Conservation (phyloP, 768 basidiomycete genomes). For the Amyloporia xantha region DNA sequence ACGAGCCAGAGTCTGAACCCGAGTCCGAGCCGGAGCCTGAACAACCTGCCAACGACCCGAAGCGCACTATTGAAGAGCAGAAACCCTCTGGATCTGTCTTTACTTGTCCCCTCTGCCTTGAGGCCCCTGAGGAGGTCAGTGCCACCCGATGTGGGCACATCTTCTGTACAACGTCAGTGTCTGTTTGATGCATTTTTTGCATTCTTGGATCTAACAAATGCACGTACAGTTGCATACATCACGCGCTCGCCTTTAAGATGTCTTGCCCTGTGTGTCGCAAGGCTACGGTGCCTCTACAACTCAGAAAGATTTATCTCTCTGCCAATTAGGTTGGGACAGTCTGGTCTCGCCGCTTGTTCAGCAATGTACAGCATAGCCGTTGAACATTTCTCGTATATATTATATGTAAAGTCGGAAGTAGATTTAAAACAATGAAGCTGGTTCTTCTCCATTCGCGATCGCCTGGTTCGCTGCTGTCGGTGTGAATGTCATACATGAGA, state of each 20-base stretch:
- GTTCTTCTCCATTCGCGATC: neutral
- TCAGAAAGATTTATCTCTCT: slow-evolving; percentile 13
- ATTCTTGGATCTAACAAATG: neutral
- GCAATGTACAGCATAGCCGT: neutral
- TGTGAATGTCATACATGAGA: too few relatives aligned
- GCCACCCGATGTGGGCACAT: slow-evolving; percentile 27
- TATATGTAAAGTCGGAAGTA: too few relatives aligned
- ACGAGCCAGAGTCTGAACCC: neutral
- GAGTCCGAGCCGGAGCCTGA: neutral
- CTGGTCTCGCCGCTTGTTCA: neutral
- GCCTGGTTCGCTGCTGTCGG: too few relatives aligned
- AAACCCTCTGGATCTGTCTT: slow-evolving; percentile 13
- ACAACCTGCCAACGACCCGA: too few relatives aligned
- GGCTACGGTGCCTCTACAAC: slow-evolving; percentile 3
- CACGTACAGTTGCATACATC: slow-evolving; percentile 10
- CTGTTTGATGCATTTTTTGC: neutral
- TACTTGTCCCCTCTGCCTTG: slow-evolving; percentile 27
- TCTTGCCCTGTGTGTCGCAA: slow-evolving; percentile 16
- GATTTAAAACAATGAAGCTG: neutral
- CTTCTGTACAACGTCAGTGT: slow-evolving; percentile 28
- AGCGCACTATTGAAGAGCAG: too few relatives aligned
- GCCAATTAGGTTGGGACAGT: neutral
- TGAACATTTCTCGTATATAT: too few relatives aligned
- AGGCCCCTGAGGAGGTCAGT: slow-evolving; percentile 17
- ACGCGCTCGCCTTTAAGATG: slow-evolving; percentile 1